These are phyloP conservation scores for Kuraishia hungarica DNA, from an alignment of 805 yeast species.

Conservation along the genomic window DNA sequence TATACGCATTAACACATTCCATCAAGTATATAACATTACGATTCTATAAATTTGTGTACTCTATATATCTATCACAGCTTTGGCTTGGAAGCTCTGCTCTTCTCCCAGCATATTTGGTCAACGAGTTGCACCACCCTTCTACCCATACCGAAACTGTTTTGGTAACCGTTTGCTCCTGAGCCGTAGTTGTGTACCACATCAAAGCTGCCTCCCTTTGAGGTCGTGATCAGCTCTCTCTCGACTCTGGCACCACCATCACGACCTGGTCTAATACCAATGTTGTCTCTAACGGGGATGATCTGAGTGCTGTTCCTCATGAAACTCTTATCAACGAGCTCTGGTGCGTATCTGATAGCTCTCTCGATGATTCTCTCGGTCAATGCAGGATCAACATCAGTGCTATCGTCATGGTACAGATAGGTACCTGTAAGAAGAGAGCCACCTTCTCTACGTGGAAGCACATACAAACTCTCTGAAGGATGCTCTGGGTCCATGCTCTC, in stretches of 20 bases:
- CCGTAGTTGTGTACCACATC: slow-evolving; percentile 56
- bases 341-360: slow-evolving; percentile 34
- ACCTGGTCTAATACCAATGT: slow-evolving; percentile 65
- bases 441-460: slow-evolving; percentile 65
- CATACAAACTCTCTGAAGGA: slow-evolving; percentile 42
- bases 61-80: neutral
- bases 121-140: slow-evolving; percentile 26
- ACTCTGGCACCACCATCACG: slow-evolving; percentile 54
- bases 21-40: no score
- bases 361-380: slow-evolving; percentile 38
- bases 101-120: slow-evolving; percentile 11
- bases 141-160: slow-evolving; percentile 25
- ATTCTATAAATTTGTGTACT: neutral
- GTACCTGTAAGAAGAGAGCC: slow-evolving; percentile 59
- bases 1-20: neutral
- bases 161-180: slow-evolving; percentile 73
- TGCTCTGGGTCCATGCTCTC: slow-evolving; percentile 17
- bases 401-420: slow-evolving; percentile 12
- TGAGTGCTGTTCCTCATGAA: slow-evolving; percentile 19
- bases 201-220: slow-evolving; percentile 2
- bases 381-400: slow-evolving; percentile 27
- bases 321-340: slow-evolving; percentile 22
- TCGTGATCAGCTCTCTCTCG: slow-evolving; percentile 23
- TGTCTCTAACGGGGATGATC: slow-evolving; percentile 38
- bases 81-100: neutral